phyloP scores from a whole-genome alignment of 2,329 filamentous ascomycete genomes.

The Madurella fahalii region DNA sequence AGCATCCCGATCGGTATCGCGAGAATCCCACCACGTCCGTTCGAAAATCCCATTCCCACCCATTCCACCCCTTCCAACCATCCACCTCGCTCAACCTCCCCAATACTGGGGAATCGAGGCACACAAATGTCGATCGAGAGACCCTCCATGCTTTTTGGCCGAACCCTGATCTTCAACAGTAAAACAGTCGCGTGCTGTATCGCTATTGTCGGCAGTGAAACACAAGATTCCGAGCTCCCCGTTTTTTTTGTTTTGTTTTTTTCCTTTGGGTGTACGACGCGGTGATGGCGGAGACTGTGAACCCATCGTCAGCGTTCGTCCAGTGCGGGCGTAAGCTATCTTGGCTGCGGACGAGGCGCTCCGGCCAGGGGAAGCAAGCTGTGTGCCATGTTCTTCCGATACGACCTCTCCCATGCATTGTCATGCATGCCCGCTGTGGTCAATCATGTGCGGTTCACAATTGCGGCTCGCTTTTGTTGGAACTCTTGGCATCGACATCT shows the following conservation, averaged over 20 bases:
- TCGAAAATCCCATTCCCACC: constrained; percentile 9
- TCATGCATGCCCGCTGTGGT: not conserved
- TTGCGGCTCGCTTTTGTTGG: not conserved
- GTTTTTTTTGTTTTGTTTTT: too few relatives aligned
- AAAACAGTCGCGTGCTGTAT: not conserved
- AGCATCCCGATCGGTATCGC: not conserved
- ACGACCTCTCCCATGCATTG: not conserved
- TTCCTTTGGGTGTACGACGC: not conserved
- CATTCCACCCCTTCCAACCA: not conserved
- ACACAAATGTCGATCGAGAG: not conserved
- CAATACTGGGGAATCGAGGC: not conserved
- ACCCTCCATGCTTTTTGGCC: constrained; percentile 11
- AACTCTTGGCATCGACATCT: constrained; percentile 6
- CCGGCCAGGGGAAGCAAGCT: not conserved
- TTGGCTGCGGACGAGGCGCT: constrained; percentile 9
- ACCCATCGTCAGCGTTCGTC: not conserved
- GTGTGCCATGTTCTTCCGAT: not conserved
- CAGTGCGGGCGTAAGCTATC: too few relatives aligned
- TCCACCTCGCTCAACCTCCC: not conserved
- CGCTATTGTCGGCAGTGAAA: not conserved
- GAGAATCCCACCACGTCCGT: constrained; percentile 2
- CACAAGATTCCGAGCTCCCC: not conserved
- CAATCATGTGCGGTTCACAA: not conserved
- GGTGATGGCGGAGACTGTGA: not conserved
- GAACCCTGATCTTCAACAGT: constrained; percentile 7